Evolutionary conservation across 495 filamentous ascomycete species (phyloP).

Genomic region (Trichoderma virens): DNA sequence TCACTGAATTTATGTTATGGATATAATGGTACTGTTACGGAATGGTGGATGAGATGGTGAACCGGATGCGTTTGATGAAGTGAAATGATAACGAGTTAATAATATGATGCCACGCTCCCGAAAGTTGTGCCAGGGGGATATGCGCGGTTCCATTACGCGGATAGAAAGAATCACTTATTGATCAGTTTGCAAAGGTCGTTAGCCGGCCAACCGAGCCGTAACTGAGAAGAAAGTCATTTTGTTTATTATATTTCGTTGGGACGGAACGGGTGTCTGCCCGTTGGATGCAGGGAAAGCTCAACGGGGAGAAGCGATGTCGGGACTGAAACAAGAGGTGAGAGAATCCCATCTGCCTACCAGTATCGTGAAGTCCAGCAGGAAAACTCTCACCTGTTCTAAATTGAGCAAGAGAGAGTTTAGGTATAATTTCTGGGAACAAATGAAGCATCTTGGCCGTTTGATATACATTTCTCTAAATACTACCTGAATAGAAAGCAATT

Average conservation of each 20-base stretch:
- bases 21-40: no score
- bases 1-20: no score
- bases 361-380: neutral
- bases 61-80: neutral
- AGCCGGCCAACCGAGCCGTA: neutral
- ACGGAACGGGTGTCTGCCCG: neutral
- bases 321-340: neutral
- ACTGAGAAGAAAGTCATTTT: neutral
- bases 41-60: no score
- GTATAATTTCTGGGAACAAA: no score
- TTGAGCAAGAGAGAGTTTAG: no score
- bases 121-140: neutral
- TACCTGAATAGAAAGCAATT: no score
- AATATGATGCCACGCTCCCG: neutral
- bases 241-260: neutral
- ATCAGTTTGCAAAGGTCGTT: neutral
- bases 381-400: no score
- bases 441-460: no score
- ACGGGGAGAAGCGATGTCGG: neutral
- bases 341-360: no score
- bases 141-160: neutral
- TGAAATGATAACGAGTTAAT: neutral
- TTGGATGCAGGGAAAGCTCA: neutral
- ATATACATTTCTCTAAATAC: neutral
- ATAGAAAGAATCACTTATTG: neutral